phyloP scores from a whole-genome alignment of 1,284 basidiomycete species.

The Xerocomus nothofagi region DNA sequence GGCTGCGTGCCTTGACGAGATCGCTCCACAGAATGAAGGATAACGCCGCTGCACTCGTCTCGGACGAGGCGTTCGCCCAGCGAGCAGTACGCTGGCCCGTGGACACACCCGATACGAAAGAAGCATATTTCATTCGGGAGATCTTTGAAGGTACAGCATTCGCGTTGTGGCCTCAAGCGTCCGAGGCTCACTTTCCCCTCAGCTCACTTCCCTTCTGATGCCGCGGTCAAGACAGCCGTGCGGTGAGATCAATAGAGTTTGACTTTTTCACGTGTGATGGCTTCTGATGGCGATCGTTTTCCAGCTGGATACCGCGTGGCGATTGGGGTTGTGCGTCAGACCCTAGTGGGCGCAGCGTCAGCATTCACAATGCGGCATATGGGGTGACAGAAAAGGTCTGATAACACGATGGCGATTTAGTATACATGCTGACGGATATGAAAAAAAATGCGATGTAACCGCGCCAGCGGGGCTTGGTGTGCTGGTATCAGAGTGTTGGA shows the following conservation, averaged over 20 bases:
- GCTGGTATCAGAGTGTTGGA: slow-evolving; percentile 30
- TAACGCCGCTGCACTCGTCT: slow-evolving; percentile 73
- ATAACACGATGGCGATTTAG: slow-evolving; percentile 15
- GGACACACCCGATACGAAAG: slow-evolving; percentile 94
- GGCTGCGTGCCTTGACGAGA: neutral
- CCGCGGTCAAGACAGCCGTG: slow-evolving; percentile 92
- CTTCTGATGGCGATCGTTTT: slow-evolving; percentile 10
- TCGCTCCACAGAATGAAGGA: slow-evolving; percentile 75
- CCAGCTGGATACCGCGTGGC: slow-evolving; percentile 86
- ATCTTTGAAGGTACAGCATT: slow-evolving; percentile 79
- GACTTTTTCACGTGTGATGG: slow-evolving; percentile 12
- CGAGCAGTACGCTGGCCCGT: slow-evolving; percentile 76
- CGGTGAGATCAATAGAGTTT: slow-evolving; percentile 50
- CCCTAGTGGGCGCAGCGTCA: slow-evolving; percentile 93
- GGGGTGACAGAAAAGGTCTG: slow-evolving; percentile 23
- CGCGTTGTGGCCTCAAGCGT: slow-evolving; percentile 20
- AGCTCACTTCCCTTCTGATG: slow-evolving; percentile 81
- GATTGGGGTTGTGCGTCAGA: slow-evolving; percentile 97
- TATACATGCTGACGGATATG: slow-evolving; percentile 23
- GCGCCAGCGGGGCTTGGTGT: slow-evolving; percentile 21
- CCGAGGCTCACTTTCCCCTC: slow-evolving; percentile 12
- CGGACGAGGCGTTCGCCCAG: slow-evolving; percentile 82
- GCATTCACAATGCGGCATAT: slow-evolving; percentile 95
- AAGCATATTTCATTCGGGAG: slow-evolving; percentile 94
- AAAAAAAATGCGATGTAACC: slow-evolving; percentile 16